These are phyloP conservation scores for Talaromyces marneffei DNA, from an alignment of 2,329 filamentous ascomycete genomes.

Conservation along the genomic window DNA sequence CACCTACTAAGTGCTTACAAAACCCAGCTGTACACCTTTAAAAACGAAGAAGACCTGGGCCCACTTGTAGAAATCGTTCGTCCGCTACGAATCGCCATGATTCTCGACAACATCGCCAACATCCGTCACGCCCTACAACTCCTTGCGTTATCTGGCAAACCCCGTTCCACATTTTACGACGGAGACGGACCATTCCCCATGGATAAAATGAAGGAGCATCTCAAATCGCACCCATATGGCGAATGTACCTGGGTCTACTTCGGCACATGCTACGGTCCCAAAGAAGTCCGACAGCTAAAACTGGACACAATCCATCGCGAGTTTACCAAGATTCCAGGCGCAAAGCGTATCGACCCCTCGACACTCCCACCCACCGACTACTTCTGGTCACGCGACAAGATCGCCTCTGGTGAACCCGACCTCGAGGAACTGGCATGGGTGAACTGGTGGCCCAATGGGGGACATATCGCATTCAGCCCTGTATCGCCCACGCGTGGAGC, in stretches of 20 bases:
- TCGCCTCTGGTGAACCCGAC: slow-evolving; percentile 33
- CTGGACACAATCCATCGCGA: slow-evolving; percentile 28
- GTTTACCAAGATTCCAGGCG: slow-evolving; percentile 30
- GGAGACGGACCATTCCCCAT: too few species aligned
- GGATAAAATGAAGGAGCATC: too few species aligned
- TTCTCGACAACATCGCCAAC: too few species aligned
- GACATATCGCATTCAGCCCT: slow-evolving; percentile 41
- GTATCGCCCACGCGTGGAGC: slow-evolving; percentile 38
- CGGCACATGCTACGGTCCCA: slow-evolving; percentile 31
- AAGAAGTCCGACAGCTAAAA: slow-evolving; percentile 27
- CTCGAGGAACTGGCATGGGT: slow-evolving; percentile 39
- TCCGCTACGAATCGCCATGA: too few species aligned
- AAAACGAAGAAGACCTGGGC: too few species aligned
- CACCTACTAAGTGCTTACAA: too few species aligned
- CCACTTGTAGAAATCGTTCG: too few species aligned
- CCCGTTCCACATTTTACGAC: too few species aligned
- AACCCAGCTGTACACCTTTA: too few species aligned
- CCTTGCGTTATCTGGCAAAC: too few species aligned
- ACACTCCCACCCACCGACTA: slow-evolving; percentile 30
- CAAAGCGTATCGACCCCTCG: slow-evolving; percentile 32
- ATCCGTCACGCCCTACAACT: too few species aligned
- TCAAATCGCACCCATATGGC: slow-evolving; percentile 17
- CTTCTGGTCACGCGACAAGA: slow-evolving; percentile 24
- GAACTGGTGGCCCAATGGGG: slow-evolving; percentile 28
- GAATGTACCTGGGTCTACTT: slow-evolving; percentile 34